phyloP scores from a whole-genome alignment of 805 yeast genomes.

The Kuraishia molischiana region DNA sequence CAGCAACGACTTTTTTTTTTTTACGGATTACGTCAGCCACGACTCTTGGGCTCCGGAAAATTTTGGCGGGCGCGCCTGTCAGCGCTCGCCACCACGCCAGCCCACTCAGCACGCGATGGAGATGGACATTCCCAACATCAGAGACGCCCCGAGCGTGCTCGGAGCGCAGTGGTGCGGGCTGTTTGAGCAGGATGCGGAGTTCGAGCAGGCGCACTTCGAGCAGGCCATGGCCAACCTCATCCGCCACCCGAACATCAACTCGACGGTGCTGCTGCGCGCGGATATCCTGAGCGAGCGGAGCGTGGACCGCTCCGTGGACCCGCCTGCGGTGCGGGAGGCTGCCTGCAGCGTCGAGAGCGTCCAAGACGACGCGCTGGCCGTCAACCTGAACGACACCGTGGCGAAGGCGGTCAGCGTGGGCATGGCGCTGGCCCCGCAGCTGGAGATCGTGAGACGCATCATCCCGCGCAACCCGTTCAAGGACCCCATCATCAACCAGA shows the following conservation, averaged over 20 bases:
- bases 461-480: constrained; percentile 89
- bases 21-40: no score
- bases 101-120: constrained; percentile 1
- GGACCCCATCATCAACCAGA: constrained; percentile 76
- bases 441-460: constrained; percentile 66
- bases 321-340: constrained; percentile 10
- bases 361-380: constrained; percentile 9
- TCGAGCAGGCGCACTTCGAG: constrained; percentile 48
- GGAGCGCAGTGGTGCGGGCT: constrained; percentile 60
- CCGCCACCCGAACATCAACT: constrained; percentile 80
- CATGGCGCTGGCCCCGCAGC: constrained; percentile 7
- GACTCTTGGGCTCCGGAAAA: no score
- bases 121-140: constrained; percentile 27
- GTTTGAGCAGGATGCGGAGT: constrained; percentile 37
- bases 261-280: constrained; percentile 83
- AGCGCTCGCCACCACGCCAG: no score
- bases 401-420: constrained; percentile 24
- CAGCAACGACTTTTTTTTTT: neutral
- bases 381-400: constrained; percentile 29
- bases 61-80: no score
- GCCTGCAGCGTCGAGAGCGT: neutral
- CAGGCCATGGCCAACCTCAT: constrained; percentile 74
- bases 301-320: constrained; percentile 8
- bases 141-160: constrained; percentile 29
- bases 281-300: constrained; percentile 55